These are phyloP conservation scores for Boletellus ananas DNA, from an alignment of 768 basidiomycete species.

Conservation along the genomic window DNA sequence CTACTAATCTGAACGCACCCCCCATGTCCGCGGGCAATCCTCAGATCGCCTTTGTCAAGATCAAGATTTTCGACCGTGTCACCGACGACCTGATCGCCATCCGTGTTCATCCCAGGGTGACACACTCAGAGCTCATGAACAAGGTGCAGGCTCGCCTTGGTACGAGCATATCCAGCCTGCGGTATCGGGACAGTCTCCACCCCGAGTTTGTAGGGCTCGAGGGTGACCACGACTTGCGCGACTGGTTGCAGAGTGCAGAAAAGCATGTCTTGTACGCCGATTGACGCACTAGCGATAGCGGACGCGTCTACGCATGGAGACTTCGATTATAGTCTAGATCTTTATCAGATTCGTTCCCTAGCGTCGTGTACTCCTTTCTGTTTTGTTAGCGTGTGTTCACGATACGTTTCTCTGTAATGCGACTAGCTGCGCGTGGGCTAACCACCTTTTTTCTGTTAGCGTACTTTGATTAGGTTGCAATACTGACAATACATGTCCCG, in stretches of 20 bases:
- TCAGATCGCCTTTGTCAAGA: slow-evolving; percentile 90
- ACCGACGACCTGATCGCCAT: slow-evolving; percentile 97
- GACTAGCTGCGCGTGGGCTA: not conserved
- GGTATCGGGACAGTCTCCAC: slow-evolving; percentile 71
- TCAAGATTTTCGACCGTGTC: slow-evolving; percentile 93
- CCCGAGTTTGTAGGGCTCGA: slow-evolving; percentile 62
- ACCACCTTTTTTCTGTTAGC: not conserved
- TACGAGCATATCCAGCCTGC: slow-evolving; percentile 60
- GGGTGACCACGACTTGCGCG: slow-evolving; percentile 58
- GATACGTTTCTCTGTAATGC: slow-evolving; percentile 12
- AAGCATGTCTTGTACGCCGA: slow-evolving; percentile 83
- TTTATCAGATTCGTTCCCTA: slow-evolving; percentile 22
- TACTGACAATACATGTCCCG: slow-evolving; percentile 37
- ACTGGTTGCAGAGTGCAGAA: slow-evolving; percentile 76
- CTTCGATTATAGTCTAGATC: slow-evolving; percentile 27
- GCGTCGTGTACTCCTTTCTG: slow-evolving; percentile 6
- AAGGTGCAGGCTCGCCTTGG: slow-evolving; percentile 90
- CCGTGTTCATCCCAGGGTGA: slow-evolving; percentile 89
- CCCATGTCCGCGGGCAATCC: slow-evolving; percentile 75
- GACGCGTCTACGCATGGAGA: slow-evolving; percentile 3
- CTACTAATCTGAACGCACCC: slow-evolving; percentile 54
- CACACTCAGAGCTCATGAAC: slow-evolving; percentile 80
- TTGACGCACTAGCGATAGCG: slow-evolving; percentile 30
- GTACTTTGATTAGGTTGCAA: not conserved
- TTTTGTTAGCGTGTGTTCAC: not conserved